These are phyloP conservation scores for Fusarium phyllophilum DNA, from an alignment of 2,329 filamentous ascomycete genomes.

Conservation along the genomic window DNA sequence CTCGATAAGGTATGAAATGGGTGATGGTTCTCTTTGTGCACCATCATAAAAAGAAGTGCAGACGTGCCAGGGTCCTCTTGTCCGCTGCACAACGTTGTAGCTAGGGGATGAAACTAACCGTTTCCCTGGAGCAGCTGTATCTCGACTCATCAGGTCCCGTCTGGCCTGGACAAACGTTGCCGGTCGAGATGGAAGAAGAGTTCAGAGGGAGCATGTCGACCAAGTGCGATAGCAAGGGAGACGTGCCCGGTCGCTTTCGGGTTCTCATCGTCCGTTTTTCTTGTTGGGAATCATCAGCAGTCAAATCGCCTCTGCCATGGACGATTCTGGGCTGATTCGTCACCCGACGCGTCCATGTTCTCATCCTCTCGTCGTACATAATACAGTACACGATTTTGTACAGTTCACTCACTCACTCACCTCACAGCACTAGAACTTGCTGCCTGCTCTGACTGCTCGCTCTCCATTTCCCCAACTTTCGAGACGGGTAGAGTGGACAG, in stretches of 20 bases:
- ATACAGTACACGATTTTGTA: constrained; percentile 32
- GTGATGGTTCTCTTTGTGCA: constrained; percentile 31
- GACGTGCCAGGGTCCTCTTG: constrained; percentile 31
- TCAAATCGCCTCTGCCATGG: constrained; percentile 17
- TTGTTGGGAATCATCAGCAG: constrained; percentile 28
- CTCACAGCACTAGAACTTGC: neutral
- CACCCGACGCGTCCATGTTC: constrained; percentile 41
- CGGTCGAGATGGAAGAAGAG: constrained; percentile 2
- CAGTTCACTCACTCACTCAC: neutral
- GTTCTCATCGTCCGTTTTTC: constrained; percentile 32
- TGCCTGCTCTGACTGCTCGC: neutral
- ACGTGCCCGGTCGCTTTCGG: neutral
- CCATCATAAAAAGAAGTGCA: constrained; percentile 31
- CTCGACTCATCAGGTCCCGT: constrained; percentile 19
- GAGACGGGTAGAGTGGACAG: constrained; percentile 38
- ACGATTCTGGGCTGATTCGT: constrained; percentile 45
- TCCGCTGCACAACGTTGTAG: constrained; percentile 32
- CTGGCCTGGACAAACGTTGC: constrained; percentile 21
- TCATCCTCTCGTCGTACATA: constrained; percentile 37
- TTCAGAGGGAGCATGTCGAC: constrained; percentile 3
- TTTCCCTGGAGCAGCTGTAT: constrained; percentile 24
- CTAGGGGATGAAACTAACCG: constrained; percentile 28
- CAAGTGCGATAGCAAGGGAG: neutral
- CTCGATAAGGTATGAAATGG: constrained; percentile 36
- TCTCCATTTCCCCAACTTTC: constrained; percentile 41